Evolutionary conservation across 441 rosid genomes (phyloP).

Genomic region (Brassica hybrid): DNA sequence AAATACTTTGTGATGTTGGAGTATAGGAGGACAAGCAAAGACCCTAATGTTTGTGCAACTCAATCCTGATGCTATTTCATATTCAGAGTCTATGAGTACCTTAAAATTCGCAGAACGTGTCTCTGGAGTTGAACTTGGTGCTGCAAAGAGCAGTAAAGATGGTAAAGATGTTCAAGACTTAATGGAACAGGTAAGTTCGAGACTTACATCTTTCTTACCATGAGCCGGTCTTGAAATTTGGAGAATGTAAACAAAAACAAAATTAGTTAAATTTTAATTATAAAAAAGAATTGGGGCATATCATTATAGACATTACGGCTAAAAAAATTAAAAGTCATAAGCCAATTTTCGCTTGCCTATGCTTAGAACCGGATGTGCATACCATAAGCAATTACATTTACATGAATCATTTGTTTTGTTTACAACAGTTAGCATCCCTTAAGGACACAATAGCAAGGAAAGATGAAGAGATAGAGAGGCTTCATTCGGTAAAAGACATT

Average conservation of each 20-base stretch:
- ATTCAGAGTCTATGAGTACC: slow-evolving; percentile 59
- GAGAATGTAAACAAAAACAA: neutral
- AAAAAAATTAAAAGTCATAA: no score
- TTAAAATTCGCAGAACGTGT: slow-evolving; percentile 77
- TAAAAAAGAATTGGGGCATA: no score
- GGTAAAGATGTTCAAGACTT: slow-evolving; percentile 65
- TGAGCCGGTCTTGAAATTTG: neutral
- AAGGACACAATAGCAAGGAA: slow-evolving; percentile 59
- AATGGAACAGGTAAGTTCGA: slow-evolving; percentile 56
- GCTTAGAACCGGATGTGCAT: no score
- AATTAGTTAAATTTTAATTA: neutral
- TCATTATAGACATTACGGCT: no score
- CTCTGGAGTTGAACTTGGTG: slow-evolving; percentile 77
- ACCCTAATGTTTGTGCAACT: slow-evolving; percentile 77
- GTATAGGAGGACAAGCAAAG: slow-evolving; percentile 70
- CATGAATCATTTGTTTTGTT: slow-evolving; percentile 13
- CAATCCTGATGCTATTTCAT: slow-evolving; percentile 59
- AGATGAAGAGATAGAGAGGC: slow-evolving; percentile 72
- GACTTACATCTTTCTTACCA: neutral
- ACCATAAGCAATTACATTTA: neutral
- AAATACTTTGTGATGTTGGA: neutral
- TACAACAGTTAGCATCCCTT: slow-evolving; percentile 65
- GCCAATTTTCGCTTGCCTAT: no score
- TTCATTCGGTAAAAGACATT: slow-evolving; percentile 50
- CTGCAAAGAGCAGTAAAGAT: slow-evolving; percentile 69